phyloP scores from a whole-genome alignment of 805 yeast species.

The Schizosaccharomyces lindneri region DNA sequence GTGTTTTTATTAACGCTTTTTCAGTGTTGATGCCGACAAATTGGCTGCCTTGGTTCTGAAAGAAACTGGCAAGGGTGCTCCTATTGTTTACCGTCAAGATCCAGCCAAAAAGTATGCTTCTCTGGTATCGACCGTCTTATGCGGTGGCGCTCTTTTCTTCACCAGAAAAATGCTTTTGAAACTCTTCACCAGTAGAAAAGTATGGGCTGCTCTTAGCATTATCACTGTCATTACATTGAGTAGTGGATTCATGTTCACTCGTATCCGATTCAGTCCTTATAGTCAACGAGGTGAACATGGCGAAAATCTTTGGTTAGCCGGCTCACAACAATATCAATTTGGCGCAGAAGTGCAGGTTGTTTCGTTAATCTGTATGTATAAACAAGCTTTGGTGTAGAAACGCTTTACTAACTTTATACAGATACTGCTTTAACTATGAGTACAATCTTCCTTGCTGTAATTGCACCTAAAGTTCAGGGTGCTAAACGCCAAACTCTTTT shows the following conservation, averaged over 20 bases:
- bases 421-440: slow-evolving; percentile 35
- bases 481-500: slow-evolving; percentile 25
- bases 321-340: slow-evolving; percentile 51
- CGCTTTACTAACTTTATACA: slow-evolving; percentile 25
- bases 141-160: background rate
- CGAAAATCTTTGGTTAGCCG: slow-evolving; percentile 26
- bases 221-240: slow-evolving; percentile 43
- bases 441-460: slow-evolving; percentile 32
- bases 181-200: slow-evolving; percentile 6
- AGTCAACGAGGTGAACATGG: slow-evolving; percentile 21
- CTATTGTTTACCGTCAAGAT: background rate
- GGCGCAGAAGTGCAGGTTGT: slow-evolving; percentile 80
- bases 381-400: slow-evolving; percentile 7
- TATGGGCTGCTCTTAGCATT: slow-evolving; percentile 51
- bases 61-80: background rate
- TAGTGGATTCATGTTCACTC: slow-evolving; percentile 83
- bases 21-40: background rate
- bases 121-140: background rate
- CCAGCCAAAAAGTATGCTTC: background rate
- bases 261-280: slow-evolving; percentile 45
- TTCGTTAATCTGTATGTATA: background rate
- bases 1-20: background rate
- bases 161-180: slow-evolving; percentile 3
- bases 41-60: background rate
- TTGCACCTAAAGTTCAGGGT: slow-evolving; percentile 26